Percentiles rank a stretch among this genome's conserved stretches.
These are phyloP conservation scores for Backusella mclennaniae DNA, from an alignment of 192 early-diverging fungal genomes.

Conservation along the genomic window DNA sequence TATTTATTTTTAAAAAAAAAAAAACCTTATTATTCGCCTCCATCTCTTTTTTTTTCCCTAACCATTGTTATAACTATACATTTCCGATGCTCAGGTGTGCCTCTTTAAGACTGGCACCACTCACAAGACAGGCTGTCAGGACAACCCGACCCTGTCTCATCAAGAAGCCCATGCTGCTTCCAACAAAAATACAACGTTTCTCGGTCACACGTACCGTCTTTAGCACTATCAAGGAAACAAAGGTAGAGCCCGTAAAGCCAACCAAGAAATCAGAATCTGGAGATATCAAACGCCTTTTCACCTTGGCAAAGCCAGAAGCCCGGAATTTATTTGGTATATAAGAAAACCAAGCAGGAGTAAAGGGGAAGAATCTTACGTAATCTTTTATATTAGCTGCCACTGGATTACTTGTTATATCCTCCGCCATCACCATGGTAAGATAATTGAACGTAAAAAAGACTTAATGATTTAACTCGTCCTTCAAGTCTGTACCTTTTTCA, in stretches of 20 bases:
- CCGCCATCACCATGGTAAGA: slow-evolving; percentile 56
- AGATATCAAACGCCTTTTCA: slow-evolving; percentile 23
- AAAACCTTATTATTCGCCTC: background rate
- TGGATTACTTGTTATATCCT: slow-evolving; percentile 57
- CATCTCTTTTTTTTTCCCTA: background rate
- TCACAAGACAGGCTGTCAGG: background rate
- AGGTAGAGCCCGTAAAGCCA: background rate
- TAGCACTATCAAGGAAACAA: background rate
- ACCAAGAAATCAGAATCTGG: background rate
- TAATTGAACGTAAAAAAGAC: background rate
- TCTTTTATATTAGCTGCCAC: slow-evolving; percentile 40
- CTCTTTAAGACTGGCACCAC: background rate
- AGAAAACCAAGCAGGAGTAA: background rate
- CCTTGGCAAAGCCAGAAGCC: slow-evolving; percentile 28
- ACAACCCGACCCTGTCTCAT: background rate
- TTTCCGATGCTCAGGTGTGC: slow-evolving; percentile 12
- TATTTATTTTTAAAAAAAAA: background rate
- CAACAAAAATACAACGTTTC: background rate
- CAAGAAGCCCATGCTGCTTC: background rate
- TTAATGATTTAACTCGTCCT: background rate
- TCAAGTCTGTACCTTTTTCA: slow-evolving; percentile 55
- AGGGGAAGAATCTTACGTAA: background rate
- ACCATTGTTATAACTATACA: background rate
- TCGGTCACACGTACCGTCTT: background rate
- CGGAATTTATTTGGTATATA: slow-evolving; percentile 32